Evolutionary conservation across 1,284 basidiomycete species (phyloP), one percentile per base, ranked within the genome.

Genomic region (Melampsora occidentalis): DNA sequence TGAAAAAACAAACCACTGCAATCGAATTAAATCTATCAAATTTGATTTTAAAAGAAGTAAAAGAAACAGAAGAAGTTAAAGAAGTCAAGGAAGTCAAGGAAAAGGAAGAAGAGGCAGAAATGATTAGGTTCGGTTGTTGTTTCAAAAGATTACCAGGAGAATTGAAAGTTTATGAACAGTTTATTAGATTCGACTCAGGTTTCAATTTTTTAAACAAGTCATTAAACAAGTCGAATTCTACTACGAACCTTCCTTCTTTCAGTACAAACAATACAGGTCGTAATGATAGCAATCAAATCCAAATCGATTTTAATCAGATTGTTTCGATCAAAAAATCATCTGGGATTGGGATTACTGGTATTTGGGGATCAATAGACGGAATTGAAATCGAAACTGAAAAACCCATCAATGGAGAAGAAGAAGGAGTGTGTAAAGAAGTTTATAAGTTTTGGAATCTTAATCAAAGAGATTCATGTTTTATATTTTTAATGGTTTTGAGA

Each of bases 341-440:
- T 42, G 57, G 65, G 35, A 16, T 76, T 16, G 65, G 65, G 14
- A 46, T 76, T 33, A 64, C 72, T 33, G 72, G 72, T 31, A 49
- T 76, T 5, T 76, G 64, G 64, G 72, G 72, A 61, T 51, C 64
- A 9, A 76, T 76, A n/a, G 72, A 76, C 49, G 72, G 72, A 61
- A 68, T 76, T 18, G 65, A 76, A 33, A 18, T 76, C 20, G 33
- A 25, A 35, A 16, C 2, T 39, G 28, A 63, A 20, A 63, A 35
- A 35, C 35, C 35, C 3, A 5, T 35, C 3, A 35, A 5, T 9
- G 35, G 9, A 35, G 35, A 3, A 35, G 9, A 35, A 5, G 5
- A 35, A 35, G n/a, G n/a, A n/a, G n/a, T n/a, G n/a, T n/a, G n/a
- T 42, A 42, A 42, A 7, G 39, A 42, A 42, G 39, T 42, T 42